A percentile compares a stretch with the other conserved stretches of the same genome.
Conservation (phyloP, 108 stramenopile genomes). For the Nitzschia palea region DNA sequence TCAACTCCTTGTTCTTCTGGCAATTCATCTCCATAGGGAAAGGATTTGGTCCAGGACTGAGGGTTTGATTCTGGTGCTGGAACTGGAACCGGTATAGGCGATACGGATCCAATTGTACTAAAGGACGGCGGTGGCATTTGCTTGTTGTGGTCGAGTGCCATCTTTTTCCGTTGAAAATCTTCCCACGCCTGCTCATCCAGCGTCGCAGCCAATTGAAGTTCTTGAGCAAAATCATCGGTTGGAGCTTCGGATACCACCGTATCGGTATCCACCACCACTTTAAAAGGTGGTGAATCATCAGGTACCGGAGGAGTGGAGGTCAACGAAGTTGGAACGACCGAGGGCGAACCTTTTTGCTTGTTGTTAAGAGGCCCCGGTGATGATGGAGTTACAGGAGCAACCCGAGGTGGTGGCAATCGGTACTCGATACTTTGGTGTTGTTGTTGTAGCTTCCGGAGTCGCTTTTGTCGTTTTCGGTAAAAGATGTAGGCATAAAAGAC, state of each 20-base stretch:
- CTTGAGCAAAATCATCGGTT: slow-evolving; percentile 37
- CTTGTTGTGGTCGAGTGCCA: slow-evolving; percentile 1
- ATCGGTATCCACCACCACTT: not conserved
- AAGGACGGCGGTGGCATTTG: not conserved
- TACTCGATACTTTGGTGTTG: slow-evolving; percentile 6
- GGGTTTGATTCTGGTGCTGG: slow-evolving; percentile 10
- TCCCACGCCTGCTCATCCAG: slow-evolving; percentile 43
- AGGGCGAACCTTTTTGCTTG: too few species aligned
- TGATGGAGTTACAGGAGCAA: not conserved
- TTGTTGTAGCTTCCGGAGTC: slow-evolving; percentile 4
- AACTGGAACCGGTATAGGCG: not conserved
- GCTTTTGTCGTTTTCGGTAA: slow-evolving; percentile 26
- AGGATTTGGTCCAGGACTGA: slow-evolving; percentile 14
- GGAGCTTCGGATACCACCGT: slow-evolving; percentile 9
- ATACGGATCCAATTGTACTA: not conserved
- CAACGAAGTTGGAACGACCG: slow-evolving; percentile 1
- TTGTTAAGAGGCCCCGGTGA: too few species aligned
- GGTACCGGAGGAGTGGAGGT: not conserved
- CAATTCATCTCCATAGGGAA: slow-evolving; percentile 37
- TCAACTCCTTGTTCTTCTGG: slow-evolving; percentile 6
- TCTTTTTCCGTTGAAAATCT: slow-evolving; percentile 25
- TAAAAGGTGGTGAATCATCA: not conserved
- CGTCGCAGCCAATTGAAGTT: slow-evolving; percentile 34
- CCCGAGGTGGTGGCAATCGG: not conserved
- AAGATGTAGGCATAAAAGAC: slow-evolving; percentile 31